Conservation (phyloP, 257 asterid genomes). For the Scutellaria barbata region DNA sequence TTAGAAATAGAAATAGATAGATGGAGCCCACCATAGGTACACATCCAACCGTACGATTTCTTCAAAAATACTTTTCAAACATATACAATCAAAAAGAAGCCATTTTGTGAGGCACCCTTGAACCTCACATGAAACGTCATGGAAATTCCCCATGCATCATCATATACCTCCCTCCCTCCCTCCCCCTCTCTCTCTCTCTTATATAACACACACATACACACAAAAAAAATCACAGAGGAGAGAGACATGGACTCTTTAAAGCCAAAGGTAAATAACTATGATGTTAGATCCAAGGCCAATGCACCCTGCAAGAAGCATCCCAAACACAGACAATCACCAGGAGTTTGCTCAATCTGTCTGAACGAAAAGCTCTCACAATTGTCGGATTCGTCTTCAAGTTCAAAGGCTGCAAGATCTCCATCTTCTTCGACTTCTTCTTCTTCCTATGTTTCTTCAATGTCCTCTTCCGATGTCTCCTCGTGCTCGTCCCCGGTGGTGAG, state of each 20-base stretch:
- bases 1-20: not conserved
- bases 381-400: constrained; percentile 27
- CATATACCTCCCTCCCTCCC: not conserved
- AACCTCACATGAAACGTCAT: constrained; percentile 62
- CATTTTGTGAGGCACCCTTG: constrained; percentile 46
- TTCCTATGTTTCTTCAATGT: constrained; percentile 55
- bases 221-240: not conserved
- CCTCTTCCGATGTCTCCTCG: constrained; percentile 59
- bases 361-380: constrained; percentile 54
- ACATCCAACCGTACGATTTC: constrained; percentile 47
- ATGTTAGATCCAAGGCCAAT: constrained; percentile 37
- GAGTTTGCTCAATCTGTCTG: constrained; percentile 76
- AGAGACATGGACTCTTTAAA: constrained; percentile 44
- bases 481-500: constrained; percentile 51
- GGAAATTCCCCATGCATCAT: constrained; percentile 53
- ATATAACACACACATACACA: not conserved
- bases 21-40: constrained; percentile 4
- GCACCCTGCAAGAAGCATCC: constrained; percentile 68
- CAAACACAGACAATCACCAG: constrained; percentile 68
- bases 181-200: not conserved
- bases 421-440: constrained; percentile 46
- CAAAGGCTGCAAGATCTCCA: constrained; percentile 25
- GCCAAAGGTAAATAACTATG: constrained; percentile 20
- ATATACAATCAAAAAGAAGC: constrained; percentile 36
- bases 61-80: constrained; percentile 53